Evolutionary conservation across 2,329 filamentous ascomycete genomes (phyloP).

Genomic region (Paraphaeosphaeria minitans): DNA sequence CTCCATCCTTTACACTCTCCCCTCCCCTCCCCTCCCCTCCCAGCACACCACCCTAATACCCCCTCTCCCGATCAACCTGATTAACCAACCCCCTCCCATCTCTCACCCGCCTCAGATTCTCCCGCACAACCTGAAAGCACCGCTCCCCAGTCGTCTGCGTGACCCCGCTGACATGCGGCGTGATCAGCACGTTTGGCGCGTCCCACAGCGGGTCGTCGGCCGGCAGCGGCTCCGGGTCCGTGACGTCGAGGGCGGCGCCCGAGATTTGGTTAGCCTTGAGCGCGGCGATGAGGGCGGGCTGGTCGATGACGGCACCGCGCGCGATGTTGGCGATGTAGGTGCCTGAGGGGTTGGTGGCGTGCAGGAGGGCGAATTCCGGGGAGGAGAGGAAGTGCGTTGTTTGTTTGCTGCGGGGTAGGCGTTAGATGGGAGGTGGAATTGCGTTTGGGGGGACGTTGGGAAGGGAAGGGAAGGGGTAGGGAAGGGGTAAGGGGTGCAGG

Average conservation of each 20-base stretch:
- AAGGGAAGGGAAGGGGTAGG: neutral
- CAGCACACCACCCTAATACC: slow-evolving; percentile 56
- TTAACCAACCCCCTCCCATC: slow-evolving; percentile 65
- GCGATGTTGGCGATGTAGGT: slow-evolving; percentile 75
- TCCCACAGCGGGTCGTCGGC: slow-evolving; percentile 71
- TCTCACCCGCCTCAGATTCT: slow-evolving; percentile 61
- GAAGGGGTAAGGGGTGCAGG: neutral
- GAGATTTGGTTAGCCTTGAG: slow-evolving; percentile 61
- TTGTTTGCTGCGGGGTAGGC: slow-evolving; percentile 33
- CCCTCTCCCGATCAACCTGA: slow-evolving; percentile 63
- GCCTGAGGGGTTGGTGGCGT: slow-evolving; percentile 46
- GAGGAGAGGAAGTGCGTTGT: slow-evolving; percentile 62
- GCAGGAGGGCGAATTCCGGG: slow-evolving; percentile 62
- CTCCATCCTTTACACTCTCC: neutral
- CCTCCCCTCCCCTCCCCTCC: neutral
- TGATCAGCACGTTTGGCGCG: slow-evolving; percentile 71
- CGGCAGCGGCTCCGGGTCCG: slow-evolving; percentile 78
- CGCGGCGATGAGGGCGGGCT: slow-evolving; percentile 66
- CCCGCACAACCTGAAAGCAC: slow-evolving; percentile 61
- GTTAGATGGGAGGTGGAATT: slow-evolving; percentile 4
- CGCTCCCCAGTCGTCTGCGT: slow-evolving; percentile 62
- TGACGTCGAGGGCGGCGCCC: slow-evolving; percentile 78
- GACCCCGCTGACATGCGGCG: slow-evolving; percentile 65
- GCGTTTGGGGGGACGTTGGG: neutral
- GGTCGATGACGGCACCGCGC: slow-evolving; percentile 67